These are phyloP conservation scores for Pterocarpus macrocarpus DNA, from an alignment of 306 rosid genomes.

Conservation along the genomic window DNA sequence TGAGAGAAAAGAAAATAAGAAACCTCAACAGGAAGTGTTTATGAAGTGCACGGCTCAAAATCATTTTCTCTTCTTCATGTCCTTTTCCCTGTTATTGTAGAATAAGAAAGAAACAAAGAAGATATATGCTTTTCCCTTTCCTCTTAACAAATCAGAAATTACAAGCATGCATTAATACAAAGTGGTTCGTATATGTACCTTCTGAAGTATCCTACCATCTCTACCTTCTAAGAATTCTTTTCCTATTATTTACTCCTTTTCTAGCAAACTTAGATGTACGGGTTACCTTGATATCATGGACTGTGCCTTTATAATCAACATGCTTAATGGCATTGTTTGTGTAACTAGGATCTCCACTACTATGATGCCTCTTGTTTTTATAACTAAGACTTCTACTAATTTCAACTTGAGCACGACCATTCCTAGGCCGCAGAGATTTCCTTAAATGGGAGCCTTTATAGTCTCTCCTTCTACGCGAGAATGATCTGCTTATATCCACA, in stretches of 20 bases:
- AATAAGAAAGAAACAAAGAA: conserved; percentile 17
- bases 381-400: conserved; percentile 51
- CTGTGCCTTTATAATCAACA: conserved; percentile 35
- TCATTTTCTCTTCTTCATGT: not conserved
- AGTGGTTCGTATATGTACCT: conserved; percentile 1
- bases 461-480: conserved; percentile 54
- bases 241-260: conserved; percentile 48
- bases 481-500: conserved; percentile 35
- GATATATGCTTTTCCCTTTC: not conserved
- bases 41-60: not conserved
- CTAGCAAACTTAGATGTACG: conserved; percentile 58
- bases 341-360: conserved; percentile 7
- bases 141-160: not conserved
- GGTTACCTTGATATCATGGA: conserved; percentile 54
- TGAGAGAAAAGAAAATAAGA: not conserved
- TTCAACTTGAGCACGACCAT: conserved; percentile 54
- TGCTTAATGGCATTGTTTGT: conserved; percentile 16
- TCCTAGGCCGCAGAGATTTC: conserved; percentile 60
- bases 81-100: not conserved
- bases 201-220: conserved; percentile 24
- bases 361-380: conserved; percentile 45
- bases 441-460: conserved; percentile 56
- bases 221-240: conserved; percentile 38
- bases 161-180: conserved; percentile 9
- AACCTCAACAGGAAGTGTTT: conserved; percentile 14